Percentiles rank a stretch among this genome's conserved stretches.
Conservation (phyloP, 1,284 basidiomycete genomes). For the Chondrostereum purpureum region DNA sequence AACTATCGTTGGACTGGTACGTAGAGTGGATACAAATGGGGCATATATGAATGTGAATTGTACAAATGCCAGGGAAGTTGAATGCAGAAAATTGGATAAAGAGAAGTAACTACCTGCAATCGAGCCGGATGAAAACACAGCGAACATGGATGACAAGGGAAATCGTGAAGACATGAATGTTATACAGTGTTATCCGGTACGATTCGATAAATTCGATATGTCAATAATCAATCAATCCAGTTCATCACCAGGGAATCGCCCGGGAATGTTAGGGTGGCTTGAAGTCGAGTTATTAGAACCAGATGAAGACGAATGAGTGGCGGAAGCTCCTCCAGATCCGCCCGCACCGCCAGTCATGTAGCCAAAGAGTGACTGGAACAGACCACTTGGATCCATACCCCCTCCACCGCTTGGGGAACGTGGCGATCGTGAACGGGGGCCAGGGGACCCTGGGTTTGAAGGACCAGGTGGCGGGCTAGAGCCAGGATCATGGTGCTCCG, state of each 20-base stretch:
- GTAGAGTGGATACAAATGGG: no score
- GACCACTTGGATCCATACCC: neutral
- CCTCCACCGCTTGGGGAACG: constrained; percentile 4
- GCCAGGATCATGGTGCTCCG: constrained; percentile 27
- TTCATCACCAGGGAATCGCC: neutral
- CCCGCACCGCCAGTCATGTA: constrained; percentile 4
- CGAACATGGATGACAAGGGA: no score
- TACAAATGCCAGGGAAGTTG: no score
- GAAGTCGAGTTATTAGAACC: neutral
- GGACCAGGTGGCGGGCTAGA: constrained; percentile 13
- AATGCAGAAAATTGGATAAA: no score
- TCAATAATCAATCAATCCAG: no score
- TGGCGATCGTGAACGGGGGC: constrained; percentile 3
- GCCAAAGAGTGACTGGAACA: constrained; percentile 15
- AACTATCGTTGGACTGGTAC: no score
- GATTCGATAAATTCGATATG: no score
- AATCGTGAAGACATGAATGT: no score
- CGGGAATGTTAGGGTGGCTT: neutral
- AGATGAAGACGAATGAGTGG: neutral
- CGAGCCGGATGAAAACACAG: no score
- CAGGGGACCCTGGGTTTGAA: neutral
- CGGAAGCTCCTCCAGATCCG: neutral
- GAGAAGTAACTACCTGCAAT: no score
- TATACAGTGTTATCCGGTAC: no score
- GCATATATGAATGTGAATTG: no score